Base-by-base conservation (phyloP, 1,284 basidiomycete species). In the Phellinidium pouzarii region DNA sequence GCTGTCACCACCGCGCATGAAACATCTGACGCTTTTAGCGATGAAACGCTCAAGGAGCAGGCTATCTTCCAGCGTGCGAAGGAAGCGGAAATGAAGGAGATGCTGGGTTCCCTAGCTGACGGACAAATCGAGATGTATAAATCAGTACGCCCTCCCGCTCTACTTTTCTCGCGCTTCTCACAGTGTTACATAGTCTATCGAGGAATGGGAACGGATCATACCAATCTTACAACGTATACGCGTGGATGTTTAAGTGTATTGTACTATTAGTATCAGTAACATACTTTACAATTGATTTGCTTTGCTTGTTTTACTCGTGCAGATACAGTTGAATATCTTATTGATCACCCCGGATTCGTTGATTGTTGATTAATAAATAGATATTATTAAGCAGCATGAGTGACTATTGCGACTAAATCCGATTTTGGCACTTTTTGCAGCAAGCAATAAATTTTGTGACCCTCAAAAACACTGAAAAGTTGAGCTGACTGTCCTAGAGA, bases 51-150 rank as follows among this genome's bases (percentile, higher is more conserved):
- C 27, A 78, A 86, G 50, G 95, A 99, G 69, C 92, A 97, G 68
- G 72, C 78, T 17, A 76, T 93, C 52, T 99, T 98, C 70, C 91
- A 95, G 64, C 76, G 84, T 56, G 83, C 87, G 4, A 98, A 97
- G 67, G 85, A 92, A 63, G 79, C 84, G 44, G 95, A 99, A 73
- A 90, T 98, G 90, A 96, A 95, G 70, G 91, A 94, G 64, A 83
- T 97, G 76, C 68, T 99, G 8, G 80, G 80, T 4, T 84, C 86
- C 53, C 81, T 96, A 57, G 92, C 91, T 7, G 90, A 97, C 59
- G 94, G 94, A 2, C 88, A 99, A 67, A 92, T 98, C 58, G 91
- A 93, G 64, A 91, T 96, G 70, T 92, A 95, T 65, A 87, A 88
- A 69, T 78, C 86, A 60, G 89, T 89, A 65, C 52, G 80, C 71